phyloP scores from a whole-genome alignment of 1,284 basidiomycete species.

The Sporisorium exsertum region DNA sequence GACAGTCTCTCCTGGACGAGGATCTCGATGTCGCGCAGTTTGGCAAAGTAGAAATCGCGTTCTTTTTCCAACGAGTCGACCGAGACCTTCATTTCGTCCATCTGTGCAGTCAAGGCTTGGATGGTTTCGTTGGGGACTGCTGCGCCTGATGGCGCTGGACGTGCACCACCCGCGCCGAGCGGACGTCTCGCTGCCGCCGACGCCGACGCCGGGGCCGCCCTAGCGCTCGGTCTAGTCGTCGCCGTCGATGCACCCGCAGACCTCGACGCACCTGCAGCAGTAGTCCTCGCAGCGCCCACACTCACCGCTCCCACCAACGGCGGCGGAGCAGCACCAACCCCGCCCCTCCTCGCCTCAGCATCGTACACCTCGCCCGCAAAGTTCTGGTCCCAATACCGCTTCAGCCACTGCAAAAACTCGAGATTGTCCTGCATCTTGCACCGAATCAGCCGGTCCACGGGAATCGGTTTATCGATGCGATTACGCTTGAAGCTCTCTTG shows the following conservation, averaged over 20 bases:
- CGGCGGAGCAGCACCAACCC: constrained; percentile 71
- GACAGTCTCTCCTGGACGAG: constrained; percentile 74
- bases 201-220: constrained; percentile 15
- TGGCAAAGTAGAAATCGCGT: constrained; percentile 97
- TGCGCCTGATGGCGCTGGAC: constrained; percentile 75
- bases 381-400: constrained; percentile 94
- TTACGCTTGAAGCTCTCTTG: constrained; percentile 75
- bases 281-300: constrained; percentile 43
- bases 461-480: constrained; percentile 96
- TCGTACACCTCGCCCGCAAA: constrained; percentile 91
- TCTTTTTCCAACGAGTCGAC: constrained; percentile 88
- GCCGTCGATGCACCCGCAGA: constrained; percentile 3
- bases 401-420: constrained; percentile 97
- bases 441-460: constrained; percentile 89
- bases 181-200: constrained; percentile 12
- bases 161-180: constrained; percentile 62
- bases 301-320: constrained; percentile 58
- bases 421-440: constrained; percentile 99
- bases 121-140: constrained; percentile 70
- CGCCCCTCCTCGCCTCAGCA: constrained; percentile 81
- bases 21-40: constrained; percentile 88
- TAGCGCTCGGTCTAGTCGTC: neutral
- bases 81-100: constrained; percentile 84
- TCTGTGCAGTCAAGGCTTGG: constrained; percentile 78
- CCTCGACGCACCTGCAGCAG: constrained; percentile 13